Base-by-base conservation (phyloP, 2,329 filamentous ascomycete genomes). In the Colletotrichum liriopes region DNA sequence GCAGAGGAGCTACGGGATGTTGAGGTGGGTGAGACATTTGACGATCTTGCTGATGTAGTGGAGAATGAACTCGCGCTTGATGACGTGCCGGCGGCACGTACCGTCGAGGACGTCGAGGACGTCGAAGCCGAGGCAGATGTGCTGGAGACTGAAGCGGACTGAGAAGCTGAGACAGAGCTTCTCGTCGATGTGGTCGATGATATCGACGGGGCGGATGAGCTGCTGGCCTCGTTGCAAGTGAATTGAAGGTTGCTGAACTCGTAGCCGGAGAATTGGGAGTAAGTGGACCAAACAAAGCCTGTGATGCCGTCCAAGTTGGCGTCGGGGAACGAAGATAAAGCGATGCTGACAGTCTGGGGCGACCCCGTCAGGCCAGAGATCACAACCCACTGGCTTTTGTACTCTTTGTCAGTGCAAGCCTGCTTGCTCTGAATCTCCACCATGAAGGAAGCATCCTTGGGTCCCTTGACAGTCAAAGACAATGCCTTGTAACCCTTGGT, bases 281-380 rank as follows among this genome's bases (percentile, higher is more conserved):
- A 73, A 2, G 47, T 71, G 12, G 71, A 73, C 71, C 71, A 73
- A 16, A 66, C 67, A 32, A 73, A 71, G 29, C 52, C 71, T 5
- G 67, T 54, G 14, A 73, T 60, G 37, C 39, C 67, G 29, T 73
- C 61, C 49, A 71, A 32, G 26, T 56, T 71, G 35, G 67, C 67
- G 5, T 16, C 54, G 3, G 54, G 16, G 55, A 71, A 73, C 68
- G 74, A 26, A 63, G 75, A 75, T 86, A 89, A 55, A 82, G 87
- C 86, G 29, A 90, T 76, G 5, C 82, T 87, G 71, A 89, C 76
- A 8, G 84, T 87, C 78, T 90, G 85, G 1, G 82, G 82, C 23
- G 79, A 77, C n/a, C 87, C 87, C 9, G 85, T 89, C 67, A 90
- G 76, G 45, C 84, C 84, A 60, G 79, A 81, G 23, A 89, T 76